Percentiles rank a stretch among this genome's conserved stretches.
Evolutionary conservation across 768 basidiomycete species (phyloP).

Genomic region (Naganishia kalamii): DNA sequence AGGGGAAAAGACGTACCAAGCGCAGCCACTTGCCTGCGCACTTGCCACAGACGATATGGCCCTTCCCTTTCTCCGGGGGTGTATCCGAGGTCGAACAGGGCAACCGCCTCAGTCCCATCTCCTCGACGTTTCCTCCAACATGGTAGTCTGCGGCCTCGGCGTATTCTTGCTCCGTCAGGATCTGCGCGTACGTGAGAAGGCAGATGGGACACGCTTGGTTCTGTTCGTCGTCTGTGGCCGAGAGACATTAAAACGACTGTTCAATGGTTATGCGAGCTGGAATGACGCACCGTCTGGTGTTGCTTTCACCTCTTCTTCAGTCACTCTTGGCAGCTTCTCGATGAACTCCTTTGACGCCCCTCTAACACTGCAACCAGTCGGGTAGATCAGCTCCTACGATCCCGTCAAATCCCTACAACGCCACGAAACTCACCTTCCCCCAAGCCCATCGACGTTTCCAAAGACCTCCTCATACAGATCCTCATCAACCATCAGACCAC

Average conservation of each 20-base stretch:
- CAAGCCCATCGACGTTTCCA: constrained; percentile 4
- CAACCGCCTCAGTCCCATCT: constrained; percentile 19
- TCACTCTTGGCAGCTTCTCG: constrained; percentile 1
- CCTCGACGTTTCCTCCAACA: constrained; percentile 18
- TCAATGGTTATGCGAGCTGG: too few relatives aligned
- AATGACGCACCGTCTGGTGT: not conserved
- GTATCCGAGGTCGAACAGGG: not conserved
- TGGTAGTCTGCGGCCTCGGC: constrained; percentile 21
- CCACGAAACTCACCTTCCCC: constrained; percentile 9
- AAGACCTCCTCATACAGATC: constrained; percentile 20
- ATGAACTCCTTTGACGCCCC: constrained; percentile 21
- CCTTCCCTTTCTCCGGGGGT: not conserved
- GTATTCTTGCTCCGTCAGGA: constrained; percentile 25
- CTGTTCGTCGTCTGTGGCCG: not conserved
- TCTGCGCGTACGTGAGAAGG: constrained; percentile 15
- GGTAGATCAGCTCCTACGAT: not conserved
- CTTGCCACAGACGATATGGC: constrained; percentile 24
- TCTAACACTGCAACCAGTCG: not conserved
- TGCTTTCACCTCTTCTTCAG: not conserved
- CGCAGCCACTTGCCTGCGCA: constrained; percentile 22
- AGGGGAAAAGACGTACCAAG: constrained; percentile 6
- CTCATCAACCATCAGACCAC: constrained; percentile 14
- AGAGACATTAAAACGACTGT: not conserved
- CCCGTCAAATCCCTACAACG: not conserved
- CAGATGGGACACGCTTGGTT: constrained; percentile 22